These are phyloP conservation scores for Acaromyces ingoldii DNA, from an alignment of 1,284 basidiomycete species.

Conservation along the genomic window DNA sequence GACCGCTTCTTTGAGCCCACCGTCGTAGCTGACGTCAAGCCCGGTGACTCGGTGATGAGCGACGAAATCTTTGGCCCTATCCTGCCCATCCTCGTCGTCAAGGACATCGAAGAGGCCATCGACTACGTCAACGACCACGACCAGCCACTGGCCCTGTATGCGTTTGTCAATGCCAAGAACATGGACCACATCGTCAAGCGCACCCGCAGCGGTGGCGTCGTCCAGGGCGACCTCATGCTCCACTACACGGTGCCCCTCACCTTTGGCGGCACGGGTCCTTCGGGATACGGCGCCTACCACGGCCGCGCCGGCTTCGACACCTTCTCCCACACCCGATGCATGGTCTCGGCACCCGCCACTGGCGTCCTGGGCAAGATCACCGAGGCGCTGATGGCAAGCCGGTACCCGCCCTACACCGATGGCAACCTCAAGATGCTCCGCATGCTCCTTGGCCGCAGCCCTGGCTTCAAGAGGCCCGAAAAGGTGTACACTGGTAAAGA, in stretches of 20 bases:
- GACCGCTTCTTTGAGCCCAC: conserved; percentile 59
- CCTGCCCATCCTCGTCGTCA: conserved; percentile 71
- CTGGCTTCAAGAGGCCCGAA: conserved; percentile 28
- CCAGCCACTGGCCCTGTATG: conserved; percentile 70
- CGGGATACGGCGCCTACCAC: conserved; percentile 56
- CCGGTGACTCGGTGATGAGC: conserved; percentile 59
- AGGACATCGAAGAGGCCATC: conserved; percentile 45
- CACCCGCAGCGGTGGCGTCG: conserved; percentile 32
- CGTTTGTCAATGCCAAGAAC: conserved; percentile 63
- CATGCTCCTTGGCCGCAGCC: conserved; percentile 16
- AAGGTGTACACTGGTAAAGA: conserved; percentile 30
- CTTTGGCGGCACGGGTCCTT: conserved; percentile 55
- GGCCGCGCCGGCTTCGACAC: conserved; percentile 56
- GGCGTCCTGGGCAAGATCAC: conserved; percentile 43
- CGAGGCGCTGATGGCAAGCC: conserved; percentile 45
- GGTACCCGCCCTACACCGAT: conserved; percentile 52
- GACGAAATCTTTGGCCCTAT: conserved; percentile 74
- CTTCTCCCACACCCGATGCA: conserved; percentile 56
- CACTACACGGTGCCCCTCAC: conserved; percentile 59
- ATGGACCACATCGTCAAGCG: conserved; percentile 57
- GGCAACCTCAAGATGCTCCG: conserved; percentile 33
- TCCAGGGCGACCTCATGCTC: conserved; percentile 29
- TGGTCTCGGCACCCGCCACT: conserved; percentile 54
- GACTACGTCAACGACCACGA: conserved; percentile 56
- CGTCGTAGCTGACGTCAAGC: conserved; percentile 62